Base-by-base conservation (phyloP, 2,329 filamentous ascomycete genomes). In the Hypoxylon sp. region DNA sequence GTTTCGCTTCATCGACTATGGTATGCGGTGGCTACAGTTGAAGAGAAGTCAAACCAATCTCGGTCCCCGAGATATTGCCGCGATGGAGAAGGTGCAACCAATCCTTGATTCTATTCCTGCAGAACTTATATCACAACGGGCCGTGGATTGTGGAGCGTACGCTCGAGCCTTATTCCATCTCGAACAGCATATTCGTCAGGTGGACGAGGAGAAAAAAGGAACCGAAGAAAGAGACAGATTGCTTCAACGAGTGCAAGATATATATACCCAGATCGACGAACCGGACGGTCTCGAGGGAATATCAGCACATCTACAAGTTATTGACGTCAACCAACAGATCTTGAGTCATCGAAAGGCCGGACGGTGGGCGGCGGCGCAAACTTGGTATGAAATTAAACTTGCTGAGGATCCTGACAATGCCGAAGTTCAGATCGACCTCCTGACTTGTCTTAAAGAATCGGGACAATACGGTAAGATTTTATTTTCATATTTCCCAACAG, bases 191-290 rank as follows among this genome's bases (percentile, higher is more conserved):
- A 92, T 92, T 48, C 76, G 77, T 45, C 74, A 78, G 52, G 69
- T 77, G 45, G 73, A 78, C 20, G 72, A 74, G 17, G 65, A 70
- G n/a, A 73, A 74, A 23, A 66, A 74, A 17, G 76, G 77, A 1
- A 70, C 75, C 1, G 76, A 78, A 2, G 80, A 84, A 15, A 74
- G 81, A n/a, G 78, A 88, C 43, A 78, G 83, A 16, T 78, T 94
- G 3, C 82, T 95, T 52, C 84, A 91, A 60, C 84, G 87, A 54
- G 76, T 99, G 16, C 93, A 97, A 66, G 87, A 93, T 43, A 96
- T 99, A 12, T 99, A 99, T 70, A 90, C 91, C 1, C 89, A 97
- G 63, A 97, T 99, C 54, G 94, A 99, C 65, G 94, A 99, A 63
- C 95, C 94, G 0, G 94, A 99, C 70, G 92, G 93, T 1, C 86